A percentile compares a stretch with the other conserved stretches of the same genome.
Evolutionary conservation across 257 asterid species (phyloP).

Genomic region (Solanum ahanhuiri): DNA sequence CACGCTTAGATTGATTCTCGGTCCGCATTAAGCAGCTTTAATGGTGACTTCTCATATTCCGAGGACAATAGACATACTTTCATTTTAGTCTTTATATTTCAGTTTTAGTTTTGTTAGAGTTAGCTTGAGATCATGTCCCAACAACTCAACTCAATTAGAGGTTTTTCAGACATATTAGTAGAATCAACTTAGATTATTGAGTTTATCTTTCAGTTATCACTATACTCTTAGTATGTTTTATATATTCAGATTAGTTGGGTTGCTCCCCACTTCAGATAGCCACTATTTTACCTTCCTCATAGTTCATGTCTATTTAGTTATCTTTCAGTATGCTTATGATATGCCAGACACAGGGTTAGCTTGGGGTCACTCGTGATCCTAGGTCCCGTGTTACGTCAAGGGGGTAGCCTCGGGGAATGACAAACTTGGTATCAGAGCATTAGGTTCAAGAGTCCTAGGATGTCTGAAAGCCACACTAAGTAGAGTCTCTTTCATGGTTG

Average conservation of each 20-base stretch:
- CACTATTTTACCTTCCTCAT: not conserved
- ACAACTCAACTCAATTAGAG: too few species aligned
- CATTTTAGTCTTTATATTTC: too few species aligned
- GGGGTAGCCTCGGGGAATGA: not conserved
- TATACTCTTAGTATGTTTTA: not conserved
- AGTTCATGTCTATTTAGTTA: too few species aligned
- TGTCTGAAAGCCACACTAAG: too few species aligned
- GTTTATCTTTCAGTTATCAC: not conserved
- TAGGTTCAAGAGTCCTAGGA: too few species aligned
- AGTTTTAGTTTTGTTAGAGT: not conserved
- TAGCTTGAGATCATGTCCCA: not conserved
- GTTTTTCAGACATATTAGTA: too few species aligned
- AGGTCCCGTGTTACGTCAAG: not conserved
- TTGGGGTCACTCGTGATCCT: not conserved
- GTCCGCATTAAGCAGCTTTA: not conserved
- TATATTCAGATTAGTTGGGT: not conserved
- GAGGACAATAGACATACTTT: not conserved
- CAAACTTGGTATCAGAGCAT: too few species aligned
- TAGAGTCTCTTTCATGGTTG: too few species aligned
- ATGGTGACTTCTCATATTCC: not conserved
- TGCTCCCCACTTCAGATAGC: not conserved
- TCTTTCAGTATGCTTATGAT: not conserved
- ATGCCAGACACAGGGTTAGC: too few species aligned
- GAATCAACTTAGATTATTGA: not conserved
- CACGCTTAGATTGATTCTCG: too few species aligned